Evolutionary conservation across 768 basidiomycete genomes (phyloP).

Genomic region (Tulasnella sp.): DNA sequence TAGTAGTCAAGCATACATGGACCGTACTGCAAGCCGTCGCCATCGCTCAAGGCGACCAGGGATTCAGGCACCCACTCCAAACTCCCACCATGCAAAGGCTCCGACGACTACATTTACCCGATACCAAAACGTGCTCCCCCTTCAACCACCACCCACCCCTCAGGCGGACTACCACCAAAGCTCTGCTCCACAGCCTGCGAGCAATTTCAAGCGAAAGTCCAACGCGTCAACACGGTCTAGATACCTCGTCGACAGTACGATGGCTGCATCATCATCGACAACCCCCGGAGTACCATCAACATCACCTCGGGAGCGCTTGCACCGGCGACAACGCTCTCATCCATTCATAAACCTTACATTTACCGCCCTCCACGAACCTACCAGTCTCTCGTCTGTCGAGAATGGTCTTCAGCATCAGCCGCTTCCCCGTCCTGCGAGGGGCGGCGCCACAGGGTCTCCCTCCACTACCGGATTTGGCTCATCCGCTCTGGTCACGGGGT

Average conservation of each 20-base stretch:
- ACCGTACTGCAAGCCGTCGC: neutral
- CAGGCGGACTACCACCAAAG: neutral
- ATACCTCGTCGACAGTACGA: neutral
- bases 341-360: slow-evolving; percentile 3
- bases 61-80: neutral
- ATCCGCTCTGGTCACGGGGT: neutral
- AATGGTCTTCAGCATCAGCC: neutral
- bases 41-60: neutral
- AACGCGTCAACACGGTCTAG: neutral
- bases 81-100: neutral
- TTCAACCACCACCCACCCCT: neutral
- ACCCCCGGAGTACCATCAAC: neutral
- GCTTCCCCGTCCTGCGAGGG: neutral
- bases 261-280: neutral
- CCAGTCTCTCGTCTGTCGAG: neutral
- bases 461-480: neutral
- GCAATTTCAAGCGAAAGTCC: neutral
- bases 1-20: neutral
- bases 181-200: neutral
- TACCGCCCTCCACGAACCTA: neutral
- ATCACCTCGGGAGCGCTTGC: neutral
- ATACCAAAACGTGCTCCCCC: neutral
- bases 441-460: neutral
- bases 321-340: slow-evolving; percentile 4
- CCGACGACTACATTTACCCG: neutral